A percentile compares a stretch with the other conserved stretches of the same genome.
These are phyloP conservation scores for Olyra latifolia DNA, from an alignment of 176 grass and related monocot genomes.

Conservation along the genomic window DNA sequence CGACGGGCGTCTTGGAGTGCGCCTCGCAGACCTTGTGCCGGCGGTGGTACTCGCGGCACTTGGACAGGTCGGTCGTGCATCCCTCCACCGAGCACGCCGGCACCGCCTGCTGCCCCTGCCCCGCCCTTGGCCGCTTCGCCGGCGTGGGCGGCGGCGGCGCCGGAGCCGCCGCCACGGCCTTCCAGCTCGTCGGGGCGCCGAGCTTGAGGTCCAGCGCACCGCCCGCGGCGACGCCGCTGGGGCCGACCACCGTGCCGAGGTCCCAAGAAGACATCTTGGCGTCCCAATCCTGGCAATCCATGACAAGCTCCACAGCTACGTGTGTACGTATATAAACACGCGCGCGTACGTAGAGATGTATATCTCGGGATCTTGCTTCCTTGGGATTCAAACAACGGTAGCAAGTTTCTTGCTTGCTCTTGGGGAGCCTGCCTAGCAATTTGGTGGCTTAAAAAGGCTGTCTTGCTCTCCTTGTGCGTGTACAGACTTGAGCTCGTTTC, in stretches of 20 bases:
- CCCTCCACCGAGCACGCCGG: slow-evolving; percentile 75
- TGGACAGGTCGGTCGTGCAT: slow-evolving; percentile 76
- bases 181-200: slow-evolving; percentile 56
- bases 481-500: background rate
- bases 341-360: background rate
- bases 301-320: slow-evolving; percentile 3
- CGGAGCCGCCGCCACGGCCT: background rate
- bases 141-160: slow-evolving; percentile 7
- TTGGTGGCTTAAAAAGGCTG: background rate
- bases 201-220: slow-evolving; percentile 74
- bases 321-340: background rate
- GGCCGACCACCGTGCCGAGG: slow-evolving; percentile 57
- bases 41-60: slow-evolving; percentile 92
- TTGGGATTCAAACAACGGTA: background rate
- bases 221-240: background rate
- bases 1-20: slow-evolving; percentile 92
- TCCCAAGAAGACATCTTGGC: slow-evolving; percentile 68
- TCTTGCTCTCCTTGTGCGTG: background rate
- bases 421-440: background rate
- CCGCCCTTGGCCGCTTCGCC: slow-evolving; percentile 43
- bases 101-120: slow-evolving; percentile 40
- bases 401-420: background rate
- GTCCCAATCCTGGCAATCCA: slow-evolving; percentile 92
- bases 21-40: slow-evolving; percentile 96
- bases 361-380: slow-evolving; percentile 8